Percentiles rank a stretch among this genome's conserved stretches.
These are phyloP conservation scores for Baeospora myosura DNA, from an alignment of 1,284 basidiomycete species.

Conservation along the genomic window DNA sequence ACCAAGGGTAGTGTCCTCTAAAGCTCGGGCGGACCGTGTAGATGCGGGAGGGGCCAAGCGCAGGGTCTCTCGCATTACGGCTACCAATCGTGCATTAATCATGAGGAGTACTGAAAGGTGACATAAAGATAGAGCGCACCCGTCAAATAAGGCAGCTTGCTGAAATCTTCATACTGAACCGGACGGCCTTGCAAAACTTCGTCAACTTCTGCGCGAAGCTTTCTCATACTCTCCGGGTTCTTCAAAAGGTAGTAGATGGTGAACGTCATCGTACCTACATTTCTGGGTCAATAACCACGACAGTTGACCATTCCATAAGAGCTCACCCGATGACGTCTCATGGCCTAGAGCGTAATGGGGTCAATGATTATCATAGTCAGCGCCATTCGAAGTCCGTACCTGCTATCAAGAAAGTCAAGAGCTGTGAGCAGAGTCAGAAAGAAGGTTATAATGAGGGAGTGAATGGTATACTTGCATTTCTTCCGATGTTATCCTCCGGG, in stretches of 20 bases:
- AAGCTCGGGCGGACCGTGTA: constrained; percentile 25
- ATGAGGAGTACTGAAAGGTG: background rate
- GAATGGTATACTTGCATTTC: constrained; percentile 29
- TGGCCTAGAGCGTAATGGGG: constrained; percentile 25
- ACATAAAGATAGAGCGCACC: constrained; percentile 19
- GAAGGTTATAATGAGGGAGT: background rate
- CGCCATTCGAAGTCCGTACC: constrained; percentile 18
- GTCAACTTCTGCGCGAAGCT: constrained; percentile 41
- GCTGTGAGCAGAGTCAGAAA: constrained; percentile 18
- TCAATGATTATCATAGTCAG: background rate
- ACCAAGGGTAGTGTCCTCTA: constrained; percentile 31
- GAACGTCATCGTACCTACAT: constrained; percentile 31
- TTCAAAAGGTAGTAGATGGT: constrained; percentile 38
- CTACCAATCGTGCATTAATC: constrained; percentile 16
- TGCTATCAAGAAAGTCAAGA: constrained; percentile 49
- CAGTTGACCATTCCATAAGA: background rate
- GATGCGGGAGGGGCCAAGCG: constrained; percentile 38
- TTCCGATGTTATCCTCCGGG: constrained; percentile 36
- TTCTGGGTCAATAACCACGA: background rate
- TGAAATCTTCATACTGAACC: constrained; percentile 30
- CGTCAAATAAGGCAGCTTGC: constrained; percentile 35
- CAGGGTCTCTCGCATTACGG: constrained; percentile 40
- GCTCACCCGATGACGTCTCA: constrained; percentile 39
- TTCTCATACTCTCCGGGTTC: constrained; percentile 34
- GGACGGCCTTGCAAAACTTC: constrained; percentile 31